These are phyloP conservation scores for Eucalyptus pauciflora DNA, from an alignment of 345 rosid species.

Conservation along the genomic window DNA sequence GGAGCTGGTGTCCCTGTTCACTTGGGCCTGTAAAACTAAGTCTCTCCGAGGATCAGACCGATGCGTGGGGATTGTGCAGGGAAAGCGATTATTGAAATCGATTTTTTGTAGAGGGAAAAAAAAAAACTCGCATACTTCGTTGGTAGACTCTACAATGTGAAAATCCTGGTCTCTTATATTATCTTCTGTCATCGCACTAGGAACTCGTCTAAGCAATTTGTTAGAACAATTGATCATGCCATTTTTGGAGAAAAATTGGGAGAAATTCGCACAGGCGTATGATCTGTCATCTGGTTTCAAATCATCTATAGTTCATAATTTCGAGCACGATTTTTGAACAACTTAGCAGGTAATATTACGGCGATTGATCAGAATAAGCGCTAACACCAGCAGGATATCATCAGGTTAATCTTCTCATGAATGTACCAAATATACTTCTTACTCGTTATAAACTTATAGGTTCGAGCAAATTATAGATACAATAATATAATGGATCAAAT, in stretches of 20 bases:
- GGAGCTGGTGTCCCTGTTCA: constrained; percentile 20
- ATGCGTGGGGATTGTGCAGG: not conserved
- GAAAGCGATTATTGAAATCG: not conserved
- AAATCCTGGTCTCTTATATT: not conserved
- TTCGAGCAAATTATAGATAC: not conserved
- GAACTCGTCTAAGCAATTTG: not conserved
- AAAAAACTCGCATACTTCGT: not conserved
- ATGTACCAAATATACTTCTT: not conserved
- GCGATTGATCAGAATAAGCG: not conserved
- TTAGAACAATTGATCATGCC: not conserved
- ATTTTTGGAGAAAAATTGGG: not conserved
- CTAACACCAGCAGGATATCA: not conserved
- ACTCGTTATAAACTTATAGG: not conserved
- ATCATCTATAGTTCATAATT: not conserved
- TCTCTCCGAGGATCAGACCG: not conserved
- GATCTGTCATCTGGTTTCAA: not conserved
- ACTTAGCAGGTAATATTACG: not conserved
- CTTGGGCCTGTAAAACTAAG: constrained; percentile 9
- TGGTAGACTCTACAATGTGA: not conserved
- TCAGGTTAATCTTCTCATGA: not conserved
- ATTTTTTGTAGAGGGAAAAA: not conserved
- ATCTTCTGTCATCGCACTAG: not conserved
- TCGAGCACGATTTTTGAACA: not conserved
- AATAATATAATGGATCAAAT: not conserved
- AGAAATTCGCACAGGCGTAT: not conserved